These are phyloP conservation scores for Ophiostoma ips DNA, from an alignment of 2,329 filamentous ascomycete species.

Conservation along the genomic window DNA sequence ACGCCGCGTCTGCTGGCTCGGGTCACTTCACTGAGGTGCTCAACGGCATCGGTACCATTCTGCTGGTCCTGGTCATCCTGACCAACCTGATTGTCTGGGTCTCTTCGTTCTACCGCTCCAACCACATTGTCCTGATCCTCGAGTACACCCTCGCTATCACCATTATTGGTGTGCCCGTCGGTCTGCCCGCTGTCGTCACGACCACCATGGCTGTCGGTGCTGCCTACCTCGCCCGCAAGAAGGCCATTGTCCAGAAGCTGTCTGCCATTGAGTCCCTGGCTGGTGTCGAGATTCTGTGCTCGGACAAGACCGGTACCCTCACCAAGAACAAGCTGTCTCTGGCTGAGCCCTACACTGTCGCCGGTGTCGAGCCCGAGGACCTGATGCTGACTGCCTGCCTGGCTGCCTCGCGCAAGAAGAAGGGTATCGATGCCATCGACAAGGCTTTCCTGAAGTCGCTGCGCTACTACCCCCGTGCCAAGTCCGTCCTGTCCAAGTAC, in stretches of 20 bases:
- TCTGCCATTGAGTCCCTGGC: slow-evolving; percentile 84
- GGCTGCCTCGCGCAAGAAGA: slow-evolving; percentile 85
- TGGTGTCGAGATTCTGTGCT: slow-evolving; percentile 87
- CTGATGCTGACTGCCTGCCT: slow-evolving; percentile 81
- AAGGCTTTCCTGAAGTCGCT: slow-evolving; percentile 86
- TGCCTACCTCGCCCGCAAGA: slow-evolving; percentile 80
- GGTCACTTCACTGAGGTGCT: slow-evolving; percentile 89
- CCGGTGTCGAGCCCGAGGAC: slow-evolving; percentile 71
- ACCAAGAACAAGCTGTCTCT: slow-evolving; percentile 92
- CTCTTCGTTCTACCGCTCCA: slow-evolving; percentile 76
- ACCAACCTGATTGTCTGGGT: slow-evolving; percentile 77
- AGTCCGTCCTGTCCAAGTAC: slow-evolving; percentile 69
- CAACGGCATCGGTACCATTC: slow-evolving; percentile 70
- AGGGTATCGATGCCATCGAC: slow-evolving; percentile 89
- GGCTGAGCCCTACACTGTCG: slow-evolving; percentile 69
- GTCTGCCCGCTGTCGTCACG: slow-evolving; percentile 84
- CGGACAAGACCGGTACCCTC: slow-evolving; percentile 85
- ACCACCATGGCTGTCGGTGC: slow-evolving; percentile 93
- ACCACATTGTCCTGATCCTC: slow-evolving; percentile 64
- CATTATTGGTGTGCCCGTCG: slow-evolving; percentile 83
- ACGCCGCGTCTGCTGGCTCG: slow-evolving; percentile 54
- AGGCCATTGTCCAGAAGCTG: slow-evolving; percentile 87
- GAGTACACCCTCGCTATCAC: slow-evolving; percentile 79
- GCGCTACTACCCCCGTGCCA: slow-evolving; percentile 68
- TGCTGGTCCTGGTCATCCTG: slow-evolving; percentile 67